A percentile compares a stretch with the other conserved stretches of the same genome.
Evolutionary conservation across 345 rosid species (phyloP).

Genomic region (Adansonia digitata): DNA sequence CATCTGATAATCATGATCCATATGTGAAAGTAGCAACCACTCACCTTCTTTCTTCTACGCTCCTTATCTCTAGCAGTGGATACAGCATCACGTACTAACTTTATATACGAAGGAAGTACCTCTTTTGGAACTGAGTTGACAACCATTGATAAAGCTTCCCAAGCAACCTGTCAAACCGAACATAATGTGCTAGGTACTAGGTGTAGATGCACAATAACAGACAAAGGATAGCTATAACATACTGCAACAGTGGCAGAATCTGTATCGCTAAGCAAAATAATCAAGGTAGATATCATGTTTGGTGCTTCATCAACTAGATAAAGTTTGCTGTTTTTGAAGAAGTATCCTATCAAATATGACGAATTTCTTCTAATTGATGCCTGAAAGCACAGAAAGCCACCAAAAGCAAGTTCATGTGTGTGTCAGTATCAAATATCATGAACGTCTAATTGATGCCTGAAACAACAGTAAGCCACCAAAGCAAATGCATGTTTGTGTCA

Average conservation of each 20-base stretch:
- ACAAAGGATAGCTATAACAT: slow-evolving; percentile 21
- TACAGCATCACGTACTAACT: slow-evolving; percentile 88
- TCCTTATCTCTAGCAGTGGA: slow-evolving; percentile 94
- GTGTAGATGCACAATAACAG: not conserved
- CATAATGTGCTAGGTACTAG: slow-evolving; percentile 20
- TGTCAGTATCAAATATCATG: slow-evolving; percentile 59
- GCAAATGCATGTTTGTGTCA: slow-evolving; percentile 7
- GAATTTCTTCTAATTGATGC: slow-evolving; percentile 87
- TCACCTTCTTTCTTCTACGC: slow-evolving; percentile 83
- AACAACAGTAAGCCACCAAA: slow-evolving; percentile 11
- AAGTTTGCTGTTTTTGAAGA: slow-evolving; percentile 85
- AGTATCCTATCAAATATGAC: slow-evolving; percentile 79
- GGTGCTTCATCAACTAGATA: slow-evolving; percentile 96
- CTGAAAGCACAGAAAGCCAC: slow-evolving; percentile 37
- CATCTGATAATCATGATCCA: slow-evolving; percentile 1
- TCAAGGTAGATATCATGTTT: slow-evolving; percentile 81
- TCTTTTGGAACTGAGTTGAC: slow-evolving; percentile 91
- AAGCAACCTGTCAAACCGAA: slow-evolving; percentile 53
- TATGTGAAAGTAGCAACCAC: slow-evolving; percentile 1
- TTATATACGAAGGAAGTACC: slow-evolving; percentile 80
- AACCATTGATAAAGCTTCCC: slow-evolving; percentile 94
- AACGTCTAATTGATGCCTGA: slow-evolving; percentile 81
- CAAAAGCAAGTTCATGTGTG: not conserved
- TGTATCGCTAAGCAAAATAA: slow-evolving; percentile 84
- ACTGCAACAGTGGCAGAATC: slow-evolving; percentile 80